A percentile compares a stretch with the other conserved stretches of the same genome.
Conservation (phyloP, 2,329 filamentous ascomycete species). For the Ceratocystis lukuohia region DNA sequence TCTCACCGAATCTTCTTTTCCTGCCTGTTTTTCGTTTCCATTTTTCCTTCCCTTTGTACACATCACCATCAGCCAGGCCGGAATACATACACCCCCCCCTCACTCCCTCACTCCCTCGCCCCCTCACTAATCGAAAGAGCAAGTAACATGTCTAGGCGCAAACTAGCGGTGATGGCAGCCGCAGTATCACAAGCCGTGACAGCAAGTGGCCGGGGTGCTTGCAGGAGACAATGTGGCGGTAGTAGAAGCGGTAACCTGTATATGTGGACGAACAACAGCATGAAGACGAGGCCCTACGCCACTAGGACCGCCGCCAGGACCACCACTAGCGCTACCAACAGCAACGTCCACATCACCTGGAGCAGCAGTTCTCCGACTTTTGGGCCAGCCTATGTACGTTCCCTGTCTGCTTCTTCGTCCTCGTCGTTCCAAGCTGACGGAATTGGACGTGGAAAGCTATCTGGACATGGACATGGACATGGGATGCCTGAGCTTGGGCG, state of each 20-base stretch:
- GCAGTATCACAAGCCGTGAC: constrained; percentile 9
- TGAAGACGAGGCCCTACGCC: constrained; percentile 5
- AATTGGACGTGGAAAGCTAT: neutral
- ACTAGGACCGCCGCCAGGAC: neutral
- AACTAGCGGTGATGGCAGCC: constrained; percentile 20
- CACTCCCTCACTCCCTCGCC: constrained; percentile 1
- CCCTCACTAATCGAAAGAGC: neutral
- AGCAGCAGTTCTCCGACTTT: constrained; percentile 3
- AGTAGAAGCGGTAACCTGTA: constrained; percentile 10
- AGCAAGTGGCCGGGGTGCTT: constrained; percentile 16
- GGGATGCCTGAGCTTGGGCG: neutral
- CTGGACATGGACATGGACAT: constrained; percentile 14
- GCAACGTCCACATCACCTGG: neutral
- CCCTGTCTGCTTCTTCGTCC: no score
- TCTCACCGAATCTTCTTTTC: neutral
- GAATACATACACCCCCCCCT: neutral
- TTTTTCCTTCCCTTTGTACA: neutral
- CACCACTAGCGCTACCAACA: neutral
- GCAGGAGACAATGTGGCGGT: constrained; percentile 18
- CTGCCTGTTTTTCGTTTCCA: neutral
- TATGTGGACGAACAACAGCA: neutral
- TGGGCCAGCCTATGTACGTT: neutral
- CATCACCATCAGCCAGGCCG: neutral
- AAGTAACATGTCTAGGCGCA: constrained; percentile 4
- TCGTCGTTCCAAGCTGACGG: constrained; percentile 3